Conservation (phyloP, 1,284 basidiomycete genomes). For the Cutaneotrichosporon cavernicola region DNA sequence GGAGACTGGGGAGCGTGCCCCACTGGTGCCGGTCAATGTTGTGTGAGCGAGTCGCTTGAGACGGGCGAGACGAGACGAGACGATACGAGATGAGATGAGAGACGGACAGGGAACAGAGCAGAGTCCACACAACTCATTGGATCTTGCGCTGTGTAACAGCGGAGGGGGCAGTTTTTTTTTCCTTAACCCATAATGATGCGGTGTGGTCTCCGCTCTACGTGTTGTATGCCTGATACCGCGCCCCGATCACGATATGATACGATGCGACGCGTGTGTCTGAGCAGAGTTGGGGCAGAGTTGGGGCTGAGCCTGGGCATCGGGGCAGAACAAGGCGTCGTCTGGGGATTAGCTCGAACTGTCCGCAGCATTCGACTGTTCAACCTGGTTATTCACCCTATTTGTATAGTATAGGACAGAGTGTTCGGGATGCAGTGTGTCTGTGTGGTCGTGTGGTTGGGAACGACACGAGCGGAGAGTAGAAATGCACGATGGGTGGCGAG, state of each 20-base stretch:
- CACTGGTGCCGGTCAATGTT: background rate
- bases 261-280: background rate
- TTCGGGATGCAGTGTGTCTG: no score
- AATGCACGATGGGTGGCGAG: no score
- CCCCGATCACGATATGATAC: slow-evolving; percentile 6
- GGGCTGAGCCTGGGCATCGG: no score
- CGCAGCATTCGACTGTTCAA: no score
- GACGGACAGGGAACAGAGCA: background rate
- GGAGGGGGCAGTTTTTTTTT: background rate
- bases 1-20: slow-evolving; percentile 1
- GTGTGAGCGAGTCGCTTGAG: background rate
- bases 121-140: background rate
- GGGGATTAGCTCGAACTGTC: background rate
- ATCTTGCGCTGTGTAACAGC: background rate
- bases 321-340: background rate
- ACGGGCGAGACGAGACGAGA: background rate
- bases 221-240: slow-evolving; percentile 8
- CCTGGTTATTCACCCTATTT: background rate
- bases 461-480: no score
- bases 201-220: slow-evolving; percentile 2
- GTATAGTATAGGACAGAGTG: background rate
- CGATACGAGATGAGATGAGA: background rate
- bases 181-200: background rate
- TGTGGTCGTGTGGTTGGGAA: no score
- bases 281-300: background rate